Evolutionary conservation across 495 filamentous ascomycete species (phyloP).

Genomic region (Umbilicaria muhlenbergii): DNA sequence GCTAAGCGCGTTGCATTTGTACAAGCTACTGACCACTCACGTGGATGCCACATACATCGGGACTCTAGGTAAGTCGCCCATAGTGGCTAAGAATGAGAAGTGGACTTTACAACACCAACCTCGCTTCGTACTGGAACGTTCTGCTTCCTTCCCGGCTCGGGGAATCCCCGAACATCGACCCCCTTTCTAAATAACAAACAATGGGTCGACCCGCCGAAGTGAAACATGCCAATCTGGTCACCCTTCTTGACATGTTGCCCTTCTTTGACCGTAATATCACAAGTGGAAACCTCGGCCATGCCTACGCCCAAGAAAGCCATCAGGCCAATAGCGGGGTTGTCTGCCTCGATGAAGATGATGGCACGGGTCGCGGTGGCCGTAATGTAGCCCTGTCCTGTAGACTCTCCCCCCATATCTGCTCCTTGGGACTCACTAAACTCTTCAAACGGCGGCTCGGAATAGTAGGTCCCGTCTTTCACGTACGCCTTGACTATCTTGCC

Average conservation of each 20-base stretch:
- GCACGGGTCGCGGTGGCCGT: constrained; percentile 45
- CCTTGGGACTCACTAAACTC: constrained; percentile 28
- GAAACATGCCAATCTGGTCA: constrained; percentile 57
- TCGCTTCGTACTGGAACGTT: too few relatives aligned
- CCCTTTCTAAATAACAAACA: background rate
- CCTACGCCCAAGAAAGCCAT: constrained; percentile 52
- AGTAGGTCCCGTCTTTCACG: constrained; percentile 52
- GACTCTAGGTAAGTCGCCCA: too few relatives aligned
- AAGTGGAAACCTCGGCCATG: constrained; percentile 57
- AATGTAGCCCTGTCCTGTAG: constrained; percentile 36
- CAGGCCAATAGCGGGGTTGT: constrained; percentile 47
- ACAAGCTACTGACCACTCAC: too few relatives aligned
- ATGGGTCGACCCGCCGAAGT: constrained; percentile 40
- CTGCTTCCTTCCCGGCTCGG: too few relatives aligned
- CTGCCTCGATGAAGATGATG: constrained; percentile 51
- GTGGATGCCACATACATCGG: too few relatives aligned
- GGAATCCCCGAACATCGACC: too few relatives aligned
- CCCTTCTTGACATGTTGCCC: constrained; percentile 52
- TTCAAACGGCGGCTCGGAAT: constrained; percentile 43
- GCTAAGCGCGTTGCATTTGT: too few relatives aligned
- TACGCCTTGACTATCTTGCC: constrained; percentile 41
- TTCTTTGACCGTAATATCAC: constrained; percentile 45
- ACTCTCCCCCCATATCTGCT: constrained; percentile 6
- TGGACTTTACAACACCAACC: too few relatives aligned
- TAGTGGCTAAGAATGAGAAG: too few relatives aligned